Conservation (phyloP, 768 basidiomycete species). For the Leccinellum luteum region DNA sequence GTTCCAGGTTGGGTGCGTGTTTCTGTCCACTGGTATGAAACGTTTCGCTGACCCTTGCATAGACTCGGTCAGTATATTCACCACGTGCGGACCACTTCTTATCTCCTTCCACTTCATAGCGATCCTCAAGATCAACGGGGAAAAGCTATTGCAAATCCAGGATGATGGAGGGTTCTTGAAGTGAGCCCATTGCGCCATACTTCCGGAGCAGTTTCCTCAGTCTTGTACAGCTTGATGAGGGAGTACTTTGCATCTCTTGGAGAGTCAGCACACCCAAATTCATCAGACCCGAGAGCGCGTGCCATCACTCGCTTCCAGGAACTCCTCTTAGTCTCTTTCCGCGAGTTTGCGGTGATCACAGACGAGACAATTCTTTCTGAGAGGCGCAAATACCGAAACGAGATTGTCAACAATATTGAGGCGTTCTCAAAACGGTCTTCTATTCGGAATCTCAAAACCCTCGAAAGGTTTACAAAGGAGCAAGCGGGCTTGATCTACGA, state of each 20-base stretch:
- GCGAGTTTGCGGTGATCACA: constrained; percentile 94
- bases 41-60: constrained; percentile 14
- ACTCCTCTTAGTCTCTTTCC: constrained; percentile 92
- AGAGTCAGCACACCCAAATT: constrained; percentile 89
- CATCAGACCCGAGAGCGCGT: constrained; percentile 82
- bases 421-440: constrained; percentile 91
- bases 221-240: constrained; percentile 73
- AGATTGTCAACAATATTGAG: constrained; percentile 92
- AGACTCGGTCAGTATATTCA: constrained; percentile 52
- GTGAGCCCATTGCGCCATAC: constrained; percentile 41
- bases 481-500: constrained; percentile 91
- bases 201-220: neutral
- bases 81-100: neutral
- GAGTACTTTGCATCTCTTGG: constrained; percentile 93
- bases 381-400: constrained; percentile 79
- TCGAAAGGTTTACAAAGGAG: constrained; percentile 83
- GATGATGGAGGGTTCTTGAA: constrained; percentile 97
- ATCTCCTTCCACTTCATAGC: constrained; percentile 47
- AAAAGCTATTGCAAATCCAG: constrained; percentile 85
- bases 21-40: neutral
- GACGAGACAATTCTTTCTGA: constrained; percentile 91
- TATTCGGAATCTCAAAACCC: constrained; percentile 76
- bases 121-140: constrained; percentile 96
- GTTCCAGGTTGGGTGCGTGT: constrained; percentile 90
- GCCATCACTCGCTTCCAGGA: constrained; percentile 98